A percentile compares a stretch with the other conserved stretches of the same genome.
These are phyloP conservation scores for Curvularia spicifera DNA, from an alignment of 2,329 filamentous ascomycete species.

Conservation along the genomic window DNA sequence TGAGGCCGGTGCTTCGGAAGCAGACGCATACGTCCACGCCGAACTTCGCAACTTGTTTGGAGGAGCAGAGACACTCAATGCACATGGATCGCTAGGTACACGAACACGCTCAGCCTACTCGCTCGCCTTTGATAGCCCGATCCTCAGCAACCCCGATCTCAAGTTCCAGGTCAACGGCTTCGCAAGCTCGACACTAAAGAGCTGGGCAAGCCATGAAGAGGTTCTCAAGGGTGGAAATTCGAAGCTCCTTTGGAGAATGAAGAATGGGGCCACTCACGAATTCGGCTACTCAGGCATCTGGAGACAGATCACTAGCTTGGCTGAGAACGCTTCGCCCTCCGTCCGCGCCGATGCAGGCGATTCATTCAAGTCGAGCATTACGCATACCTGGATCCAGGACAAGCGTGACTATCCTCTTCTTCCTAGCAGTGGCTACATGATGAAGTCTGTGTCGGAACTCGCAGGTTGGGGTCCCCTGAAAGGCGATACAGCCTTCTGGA, in stretches of 20 bases:
- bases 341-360: constrained; percentile 88
- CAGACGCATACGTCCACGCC: constrained; percentile 87
- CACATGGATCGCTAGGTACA: constrained; percentile 88
- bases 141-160: constrained; percentile 83
- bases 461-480: constrained; percentile 83
- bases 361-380: constrained; percentile 84
- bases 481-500: constrained; percentile 93
- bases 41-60: constrained; percentile 92
- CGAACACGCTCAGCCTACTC: constrained; percentile 91
- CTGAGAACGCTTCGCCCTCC: constrained; percentile 76
- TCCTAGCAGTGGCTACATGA: constrained; percentile 79
- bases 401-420: constrained; percentile 83
- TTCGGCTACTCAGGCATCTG: constrained; percentile 81
- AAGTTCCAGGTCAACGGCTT: constrained; percentile 80
- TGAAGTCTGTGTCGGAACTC: constrained; percentile 80
- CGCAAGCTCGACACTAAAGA: constrained; percentile 83
- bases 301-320: constrained; percentile 85
- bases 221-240: constrained; percentile 77
- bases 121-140: constrained; percentile 80
- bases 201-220: constrained; percentile 94
- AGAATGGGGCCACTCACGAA: constrained; percentile 72
- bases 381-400: constrained; percentile 81
- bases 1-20: constrained; percentile 91
- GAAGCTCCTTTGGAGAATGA: constrained; percentile 76
- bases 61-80: constrained; percentile 85